phyloP scores from a whole-genome alignment of 768 basidiomycete species.

The Tricholoma terreum region DNA sequence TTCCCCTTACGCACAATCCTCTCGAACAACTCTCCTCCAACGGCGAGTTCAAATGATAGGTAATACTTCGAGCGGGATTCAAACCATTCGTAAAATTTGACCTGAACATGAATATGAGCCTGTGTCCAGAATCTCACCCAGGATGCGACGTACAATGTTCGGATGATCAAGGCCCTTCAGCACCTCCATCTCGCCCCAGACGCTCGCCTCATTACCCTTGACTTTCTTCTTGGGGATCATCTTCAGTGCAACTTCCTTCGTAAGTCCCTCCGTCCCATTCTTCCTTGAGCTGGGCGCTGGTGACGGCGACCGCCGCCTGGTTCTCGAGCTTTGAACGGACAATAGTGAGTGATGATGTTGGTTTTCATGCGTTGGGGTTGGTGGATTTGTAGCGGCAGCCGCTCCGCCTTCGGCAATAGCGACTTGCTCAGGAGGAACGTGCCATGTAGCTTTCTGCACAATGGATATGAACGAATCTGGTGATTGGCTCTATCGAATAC shows the following conservation, averaged over 20 bases:
- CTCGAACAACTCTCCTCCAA: slow-evolving; percentile 93
- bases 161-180: slow-evolving; percentile 86
- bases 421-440: slow-evolving; percentile 62
- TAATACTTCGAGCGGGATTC: slow-evolving; percentile 94
- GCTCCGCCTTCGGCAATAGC: slow-evolving; percentile 59
- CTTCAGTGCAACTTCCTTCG: slow-evolving; percentile 81
- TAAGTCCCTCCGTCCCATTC: slow-evolving; percentile 31
- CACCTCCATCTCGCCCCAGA: slow-evolving; percentile 94
- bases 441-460: slow-evolving; percentile 68
- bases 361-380: slow-evolving; percentile 7
- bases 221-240: slow-evolving; percentile 95
- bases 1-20: slow-evolving; percentile 81
- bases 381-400: slow-evolving; percentile 30
- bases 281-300: slow-evolving; percentile 17
- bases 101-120: slow-evolving; percentile 41
- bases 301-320: slow-evolving; percentile 16
- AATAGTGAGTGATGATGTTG: slow-evolving; percentile 2
- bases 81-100: slow-evolving; percentile 96
- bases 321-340: slow-evolving; percentile 14
- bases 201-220: slow-evolving; percentile 83
- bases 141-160: slow-evolving; percentile 61
- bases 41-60: slow-evolving; percentile 91
- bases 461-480: neutral
- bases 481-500: slow-evolving; percentile 4
- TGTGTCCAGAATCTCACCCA: neutral